phyloP scores from a whole-genome alignment of 2,329 filamentous ascomycete species.

The Colletotrichum chrysophilum region DNA sequence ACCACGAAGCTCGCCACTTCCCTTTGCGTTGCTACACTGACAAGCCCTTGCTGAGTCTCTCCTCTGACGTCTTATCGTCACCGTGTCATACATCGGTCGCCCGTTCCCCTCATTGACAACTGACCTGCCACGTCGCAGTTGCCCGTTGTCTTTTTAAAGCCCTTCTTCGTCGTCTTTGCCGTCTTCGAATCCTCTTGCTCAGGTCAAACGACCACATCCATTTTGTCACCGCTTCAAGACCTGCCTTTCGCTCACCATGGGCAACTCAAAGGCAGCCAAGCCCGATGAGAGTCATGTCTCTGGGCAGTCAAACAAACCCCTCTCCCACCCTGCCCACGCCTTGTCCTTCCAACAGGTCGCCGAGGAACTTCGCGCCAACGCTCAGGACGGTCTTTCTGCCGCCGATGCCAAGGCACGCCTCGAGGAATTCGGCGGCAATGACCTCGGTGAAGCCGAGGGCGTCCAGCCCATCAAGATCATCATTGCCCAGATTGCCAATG shows the following conservation, averaged over 20 bases:
- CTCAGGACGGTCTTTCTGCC: constrained; percentile 59
- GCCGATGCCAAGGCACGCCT: constrained; percentile 56
- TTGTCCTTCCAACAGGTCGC: constrained; percentile 53
- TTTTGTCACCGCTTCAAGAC: fast-evolving
- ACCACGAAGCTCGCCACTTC: neutral
- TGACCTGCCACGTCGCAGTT: neutral
- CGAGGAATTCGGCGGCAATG: constrained; percentile 62
- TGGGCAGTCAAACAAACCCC: constrained; percentile 40
- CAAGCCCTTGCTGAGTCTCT: constrained; percentile 3
- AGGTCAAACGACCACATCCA: neutral
- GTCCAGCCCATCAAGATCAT: constrained; percentile 65
- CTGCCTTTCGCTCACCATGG: neutral
- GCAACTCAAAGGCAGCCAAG: neutral
- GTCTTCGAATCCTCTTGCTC: neutral
- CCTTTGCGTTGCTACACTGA: neutral
- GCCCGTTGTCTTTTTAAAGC: neutral
- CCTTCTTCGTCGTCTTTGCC: neutral
- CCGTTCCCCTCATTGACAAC: neutral
- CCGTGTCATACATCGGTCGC: neutral
- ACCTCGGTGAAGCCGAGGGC: constrained; percentile 60
- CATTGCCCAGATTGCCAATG: constrained; percentile 66
- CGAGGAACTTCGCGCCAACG: constrained; percentile 55
- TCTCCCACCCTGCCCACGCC: constrained; percentile 63
- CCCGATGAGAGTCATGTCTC: constrained; percentile 33
- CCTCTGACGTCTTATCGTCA: neutral